A percentile compares a stretch with the other conserved stretches of the same genome.
These are phyloP conservation scores for Ilyonectria sp. DNA, from an alignment of 2,329 filamentous ascomycete genomes.

Conservation along the genomic window DNA sequence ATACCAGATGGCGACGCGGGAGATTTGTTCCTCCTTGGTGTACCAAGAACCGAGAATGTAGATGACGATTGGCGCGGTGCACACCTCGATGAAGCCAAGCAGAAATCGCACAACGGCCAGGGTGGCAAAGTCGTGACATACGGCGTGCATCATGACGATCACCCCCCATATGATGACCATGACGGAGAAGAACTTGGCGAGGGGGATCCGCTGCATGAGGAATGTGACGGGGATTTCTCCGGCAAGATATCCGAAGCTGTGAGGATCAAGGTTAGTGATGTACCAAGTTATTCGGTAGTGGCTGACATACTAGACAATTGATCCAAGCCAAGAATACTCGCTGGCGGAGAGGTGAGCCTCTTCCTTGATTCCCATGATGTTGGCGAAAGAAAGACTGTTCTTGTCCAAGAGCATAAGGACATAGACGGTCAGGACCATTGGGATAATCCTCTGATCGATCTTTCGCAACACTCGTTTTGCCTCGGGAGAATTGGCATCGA, in stretches of 20 bases:
- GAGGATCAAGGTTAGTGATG: neutral
- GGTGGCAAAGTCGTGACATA: constrained; percentile 21
- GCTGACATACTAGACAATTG: constrained; percentile 27
- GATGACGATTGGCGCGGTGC: constrained; percentile 12
- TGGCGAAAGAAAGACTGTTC: constrained; percentile 29
- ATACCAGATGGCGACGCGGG: constrained; percentile 20
- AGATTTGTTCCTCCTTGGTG: constrained; percentile 21
- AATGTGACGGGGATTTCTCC: constrained; percentile 21
- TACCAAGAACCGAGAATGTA: constrained; percentile 25
- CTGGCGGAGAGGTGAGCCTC: constrained; percentile 18
- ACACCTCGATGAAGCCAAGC: constrained; percentile 25
- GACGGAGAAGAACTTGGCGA: constrained; percentile 23
- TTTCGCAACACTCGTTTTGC: constrained; percentile 24
- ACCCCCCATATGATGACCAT: constrained; percentile 27
- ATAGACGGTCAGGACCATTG: constrained; percentile 23
- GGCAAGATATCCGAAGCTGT: constrained; percentile 31
- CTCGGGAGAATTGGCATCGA: constrained; percentile 22
- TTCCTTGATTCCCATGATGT: constrained; percentile 25
- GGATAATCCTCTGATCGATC: constrained; percentile 27
- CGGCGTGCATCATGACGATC: constrained; percentile 13
- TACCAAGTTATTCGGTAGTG: neutral
- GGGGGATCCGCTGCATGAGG: constrained; percentile 27
- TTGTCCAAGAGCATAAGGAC: constrained; percentile 23
- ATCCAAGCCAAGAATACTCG: constrained; percentile 32
- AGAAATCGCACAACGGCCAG: constrained; percentile 23